phyloP scores from a whole-genome alignment of 164 flowering plant species.

The Taxillus chinensis region DNA sequence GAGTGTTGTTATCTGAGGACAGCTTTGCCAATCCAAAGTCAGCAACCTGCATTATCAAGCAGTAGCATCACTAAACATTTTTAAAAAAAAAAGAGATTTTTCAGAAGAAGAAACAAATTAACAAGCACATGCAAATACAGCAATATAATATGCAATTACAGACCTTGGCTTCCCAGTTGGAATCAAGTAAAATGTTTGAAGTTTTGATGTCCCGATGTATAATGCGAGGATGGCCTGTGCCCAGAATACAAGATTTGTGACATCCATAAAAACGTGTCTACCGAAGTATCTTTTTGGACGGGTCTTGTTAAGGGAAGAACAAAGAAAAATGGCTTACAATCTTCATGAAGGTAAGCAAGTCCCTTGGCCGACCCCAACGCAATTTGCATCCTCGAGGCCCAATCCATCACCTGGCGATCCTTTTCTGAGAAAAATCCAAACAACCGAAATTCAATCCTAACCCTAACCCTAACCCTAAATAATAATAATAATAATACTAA shows the following conservation, averaged over 20 bases:
- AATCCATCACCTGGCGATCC: slow-evolving; percentile 48
- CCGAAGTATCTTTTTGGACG: background rate
- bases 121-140: background rate
- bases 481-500: too few relatives aligned
- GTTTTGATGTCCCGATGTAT: slow-evolving; percentile 80
- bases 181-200: slow-evolving; percentile 66
- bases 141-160: background rate
- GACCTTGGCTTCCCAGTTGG: slow-evolving; percentile 65
- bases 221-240: slow-evolving; percentile 74
- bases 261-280: too few relatives aligned
- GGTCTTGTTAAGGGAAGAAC: background rate
- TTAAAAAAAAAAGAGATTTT: background rate
- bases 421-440: slow-evolving; percentile 22
- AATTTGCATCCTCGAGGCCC: slow-evolving; percentile 47
- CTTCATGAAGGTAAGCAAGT: slow-evolving; percentile 83
- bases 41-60: slow-evolving; percentile 46
- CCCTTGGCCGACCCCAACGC: slow-evolving; percentile 82
- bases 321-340: slow-evolving; percentile 33
- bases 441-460: background rate
- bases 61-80: background rate
- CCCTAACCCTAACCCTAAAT: too few relatives aligned
- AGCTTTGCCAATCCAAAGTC: slow-evolving; percentile 90
- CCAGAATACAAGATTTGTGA: background rate
- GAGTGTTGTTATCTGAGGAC: slow-evolving; percentile 50
- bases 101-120: background rate